These are phyloP conservation scores for Helianthus tuberosus DNA, from an alignment of 129 eudicot species.

Conservation along the genomic window DNA sequence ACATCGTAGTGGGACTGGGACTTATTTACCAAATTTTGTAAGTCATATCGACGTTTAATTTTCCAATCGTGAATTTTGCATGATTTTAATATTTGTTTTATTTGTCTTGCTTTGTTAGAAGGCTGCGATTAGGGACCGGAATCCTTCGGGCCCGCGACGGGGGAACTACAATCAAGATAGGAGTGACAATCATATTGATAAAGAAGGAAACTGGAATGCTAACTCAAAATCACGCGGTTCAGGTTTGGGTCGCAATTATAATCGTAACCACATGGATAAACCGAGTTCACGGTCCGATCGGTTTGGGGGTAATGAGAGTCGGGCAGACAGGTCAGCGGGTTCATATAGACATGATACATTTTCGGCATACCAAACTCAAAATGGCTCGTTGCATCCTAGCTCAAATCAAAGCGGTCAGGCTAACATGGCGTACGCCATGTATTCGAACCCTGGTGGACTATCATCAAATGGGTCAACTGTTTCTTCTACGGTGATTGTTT, in stretches of 20 bases:
- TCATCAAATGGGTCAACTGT: conserved; percentile 61
- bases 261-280: conserved; percentile 65
- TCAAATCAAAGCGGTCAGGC: conserved; percentile 50
- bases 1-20: conserved; percentile 94
- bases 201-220: conserved; percentile 80
- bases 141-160: conserved; percentile 66
- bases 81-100: background rate
- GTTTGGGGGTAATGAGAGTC: conserved; percentile 43
- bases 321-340: conserved; percentile 62
- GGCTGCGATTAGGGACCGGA: conserved; percentile 66
- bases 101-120: conserved; percentile 43
- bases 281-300: conserved; percentile 61
- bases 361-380: conserved; percentile 66
- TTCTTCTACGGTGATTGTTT: conserved; percentile 62
- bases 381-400: conserved; percentile 56
- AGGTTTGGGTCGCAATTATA: conserved; percentile 55
- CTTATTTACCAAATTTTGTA: conserved; percentile 93
- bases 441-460: conserved; percentile 52
- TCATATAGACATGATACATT: conserved; percentile 56
- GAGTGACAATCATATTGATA: conserved; percentile 66
- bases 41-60: conserved; percentile 23
- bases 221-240: conserved; percentile 64
- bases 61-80: background rate
- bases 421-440: conserved; percentile 63
- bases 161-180: conserved; percentile 75